Base-by-base conservation (phyloP, 2,329 filamentous ascomycete species). In the Venturia pyrina region DNA sequence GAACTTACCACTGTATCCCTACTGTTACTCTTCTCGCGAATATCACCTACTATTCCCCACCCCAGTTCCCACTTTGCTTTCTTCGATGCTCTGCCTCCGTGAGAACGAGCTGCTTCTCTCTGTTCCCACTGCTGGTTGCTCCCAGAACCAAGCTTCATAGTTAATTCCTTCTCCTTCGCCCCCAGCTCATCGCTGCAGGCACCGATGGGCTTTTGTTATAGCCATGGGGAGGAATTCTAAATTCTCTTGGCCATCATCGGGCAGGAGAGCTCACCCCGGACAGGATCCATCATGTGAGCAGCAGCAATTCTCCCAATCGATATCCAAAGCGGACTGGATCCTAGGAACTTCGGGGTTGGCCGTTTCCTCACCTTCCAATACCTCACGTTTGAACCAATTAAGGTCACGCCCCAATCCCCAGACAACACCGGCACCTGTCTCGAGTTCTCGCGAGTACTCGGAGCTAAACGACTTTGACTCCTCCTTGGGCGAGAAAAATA, bases 301-400 rank as follows among this genome's bases (percentile, higher is more conserved):
- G 44, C 59, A 44, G n/a, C n/a, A 28, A 28, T 28, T 28, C 37
- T 11, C 37, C 11, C 37, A 7, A 40, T 40, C 37, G 37, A 5
- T 64, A 24, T 66, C 68, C 63, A 78, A 78, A 69, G 76, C 75
- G 60, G 73, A 77, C 66, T 72, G 73, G 46, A 69, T 77, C 56
- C 72, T 78, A 21, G 75, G 75, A 50, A 76, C 75, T n/a, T 70
- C 71, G 17, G 69, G 72, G 57, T 69, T 73, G 40, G 69, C 21
- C 68, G n/a, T 40, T 11, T 15, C 46, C 19, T 59, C 50, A 43
- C 5, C 44, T 60, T 24, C 62, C 62, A 53, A 40, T n/a, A 64
- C 43, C 28, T 40, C 62, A 48, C 41, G 62, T 13, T 15, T 28
- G 10, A 48, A 32, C 7, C 6, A 43, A 17, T 24, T 21, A 48